Conservation (phyloP, 495 filamentous ascomycete genomes). For the Barbatosphaeria neglecta region DNA sequence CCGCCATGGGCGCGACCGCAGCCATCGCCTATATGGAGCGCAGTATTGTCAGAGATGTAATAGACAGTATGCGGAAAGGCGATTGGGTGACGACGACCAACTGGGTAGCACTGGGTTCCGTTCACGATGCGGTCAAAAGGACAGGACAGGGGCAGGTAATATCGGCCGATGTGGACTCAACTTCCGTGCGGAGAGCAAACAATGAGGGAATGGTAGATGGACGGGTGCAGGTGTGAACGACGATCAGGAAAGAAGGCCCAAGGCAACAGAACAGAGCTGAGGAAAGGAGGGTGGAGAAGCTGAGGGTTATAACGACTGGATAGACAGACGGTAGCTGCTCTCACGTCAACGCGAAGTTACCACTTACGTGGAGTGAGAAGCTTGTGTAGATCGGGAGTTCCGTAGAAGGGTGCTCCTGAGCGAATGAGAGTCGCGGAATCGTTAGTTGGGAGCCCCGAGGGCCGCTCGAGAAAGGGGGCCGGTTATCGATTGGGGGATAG, state of each 20-base stretch:
- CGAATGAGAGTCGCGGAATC: not conserved
- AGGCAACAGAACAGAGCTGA: not conserved
- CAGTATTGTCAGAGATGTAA: not conserved
- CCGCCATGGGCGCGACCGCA: conserved; percentile 19
- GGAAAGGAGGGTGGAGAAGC: not conserved
- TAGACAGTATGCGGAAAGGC: not conserved
- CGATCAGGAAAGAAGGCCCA: not conserved
- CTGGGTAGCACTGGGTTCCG: too few species aligned
- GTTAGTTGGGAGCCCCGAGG: too few species aligned
- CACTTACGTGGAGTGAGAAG: not conserved
- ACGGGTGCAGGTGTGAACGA: not conserved
- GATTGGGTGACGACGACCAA: too few species aligned
- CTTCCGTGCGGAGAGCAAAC: not conserved
- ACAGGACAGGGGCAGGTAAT: not conserved
- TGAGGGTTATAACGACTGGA: not conserved
- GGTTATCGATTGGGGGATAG: too few species aligned
- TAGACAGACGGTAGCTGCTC: not conserved
- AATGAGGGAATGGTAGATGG: not conserved
- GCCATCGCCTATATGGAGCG: conserved; percentile 20
- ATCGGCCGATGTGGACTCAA: not conserved
- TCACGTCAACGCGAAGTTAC: not conserved
- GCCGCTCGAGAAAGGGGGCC: too few species aligned
- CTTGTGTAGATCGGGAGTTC: not conserved
- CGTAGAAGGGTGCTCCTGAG: not conserved
- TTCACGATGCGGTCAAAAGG: too few species aligned